These are phyloP conservation scores for Kluyveromyces aestuarii DNA, from an alignment of 805 yeast species.

Conservation along the genomic window DNA sequence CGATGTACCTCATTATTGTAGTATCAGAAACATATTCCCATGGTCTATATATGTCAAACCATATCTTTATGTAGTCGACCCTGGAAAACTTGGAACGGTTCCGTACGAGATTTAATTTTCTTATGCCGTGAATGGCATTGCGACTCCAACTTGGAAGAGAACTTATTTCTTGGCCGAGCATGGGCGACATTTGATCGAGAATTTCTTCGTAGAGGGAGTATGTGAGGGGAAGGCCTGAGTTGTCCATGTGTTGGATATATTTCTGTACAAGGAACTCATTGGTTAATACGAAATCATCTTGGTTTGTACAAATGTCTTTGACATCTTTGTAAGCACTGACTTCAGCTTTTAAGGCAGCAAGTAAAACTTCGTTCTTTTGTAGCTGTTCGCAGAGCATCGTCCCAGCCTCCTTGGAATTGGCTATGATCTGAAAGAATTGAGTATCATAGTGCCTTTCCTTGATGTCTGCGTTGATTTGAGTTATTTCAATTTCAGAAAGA, in stretches of 20 bases:
- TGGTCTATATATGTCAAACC: constrained; percentile 1
- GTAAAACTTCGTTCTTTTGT: background rate
- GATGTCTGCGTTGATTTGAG: background rate
- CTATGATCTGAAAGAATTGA: background rate
- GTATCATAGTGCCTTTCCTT: background rate
- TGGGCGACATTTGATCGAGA: background rate
- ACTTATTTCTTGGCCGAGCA: background rate
- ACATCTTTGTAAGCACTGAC: background rate
- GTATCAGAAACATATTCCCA: background rate
- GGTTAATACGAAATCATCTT: background rate
- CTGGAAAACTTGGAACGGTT: constrained; percentile 1
- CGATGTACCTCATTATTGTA: constrained; percentile 10
- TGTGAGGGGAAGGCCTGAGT: background rate
- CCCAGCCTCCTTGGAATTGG: background rate
- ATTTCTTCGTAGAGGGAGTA: background rate
- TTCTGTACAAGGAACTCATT: background rate
- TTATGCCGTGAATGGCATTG: background rate
- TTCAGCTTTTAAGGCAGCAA: background rate
- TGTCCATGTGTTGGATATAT: background rate
- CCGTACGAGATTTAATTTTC: background rate
- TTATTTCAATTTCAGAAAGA: background rate
- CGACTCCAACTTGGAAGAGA: background rate
- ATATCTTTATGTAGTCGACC: constrained; percentile 1
- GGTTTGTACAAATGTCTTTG: background rate
- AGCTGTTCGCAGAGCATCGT: background rate